Conservation (phyloP, 139 green algal species). For the Picochlorum sp. region DNA sequence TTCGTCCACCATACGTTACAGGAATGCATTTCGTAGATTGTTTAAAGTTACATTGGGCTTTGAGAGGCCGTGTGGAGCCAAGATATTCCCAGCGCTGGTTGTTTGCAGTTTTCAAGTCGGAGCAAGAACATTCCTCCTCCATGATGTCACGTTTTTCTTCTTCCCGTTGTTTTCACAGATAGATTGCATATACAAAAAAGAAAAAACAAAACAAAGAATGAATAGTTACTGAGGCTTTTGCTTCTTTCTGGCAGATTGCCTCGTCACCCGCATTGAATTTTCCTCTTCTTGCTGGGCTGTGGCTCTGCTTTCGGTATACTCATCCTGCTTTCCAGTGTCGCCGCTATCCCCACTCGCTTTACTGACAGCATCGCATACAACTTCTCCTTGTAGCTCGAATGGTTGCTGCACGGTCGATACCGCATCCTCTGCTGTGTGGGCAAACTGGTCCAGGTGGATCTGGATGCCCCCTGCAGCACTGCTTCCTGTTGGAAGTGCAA, state of each 20-base stretch:
- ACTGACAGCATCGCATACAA: constrained; percentile 14
- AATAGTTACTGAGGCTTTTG: not conserved
- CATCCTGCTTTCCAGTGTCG: not conserved
- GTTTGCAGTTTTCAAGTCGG: no score
- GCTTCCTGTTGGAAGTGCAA: not conserved
- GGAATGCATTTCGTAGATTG: no score
- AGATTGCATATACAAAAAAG: no score
- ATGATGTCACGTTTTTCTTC: no score
- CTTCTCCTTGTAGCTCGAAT: not conserved
- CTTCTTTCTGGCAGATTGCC: not conserved
- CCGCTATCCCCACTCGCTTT: constrained; percentile 3
- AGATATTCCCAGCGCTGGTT: no score
- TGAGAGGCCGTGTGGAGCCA: no score
- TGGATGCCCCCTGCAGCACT: constrained; percentile 2
- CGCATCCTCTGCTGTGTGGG: constrained; percentile 7
- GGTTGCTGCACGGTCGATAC: constrained; percentile 6
- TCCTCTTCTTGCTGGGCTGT: not conserved
- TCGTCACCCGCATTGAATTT: not conserved
- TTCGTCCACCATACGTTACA: no score
- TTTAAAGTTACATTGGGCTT: no score
- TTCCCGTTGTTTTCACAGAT: no score
- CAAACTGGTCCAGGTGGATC: not conserved
- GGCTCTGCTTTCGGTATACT: not conserved
- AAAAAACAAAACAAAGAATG: no score
- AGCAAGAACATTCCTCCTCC: no score